phyloP scores from a whole-genome alignment of 139 green algal genomes.

The Chlamydomonas sphaeroides region DNA sequence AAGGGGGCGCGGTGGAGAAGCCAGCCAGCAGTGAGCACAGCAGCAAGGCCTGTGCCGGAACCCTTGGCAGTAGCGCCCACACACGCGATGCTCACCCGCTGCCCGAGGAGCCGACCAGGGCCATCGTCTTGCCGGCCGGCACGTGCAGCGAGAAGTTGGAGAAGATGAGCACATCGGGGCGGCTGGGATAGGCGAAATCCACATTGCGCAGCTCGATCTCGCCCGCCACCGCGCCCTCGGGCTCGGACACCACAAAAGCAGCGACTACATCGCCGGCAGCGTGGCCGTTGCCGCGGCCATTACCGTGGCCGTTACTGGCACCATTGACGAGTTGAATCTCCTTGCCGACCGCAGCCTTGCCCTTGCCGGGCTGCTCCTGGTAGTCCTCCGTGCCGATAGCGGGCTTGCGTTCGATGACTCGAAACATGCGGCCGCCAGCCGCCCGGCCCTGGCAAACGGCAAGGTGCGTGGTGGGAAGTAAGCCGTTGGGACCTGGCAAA shows the following conservation, averaged over 20 bases:
- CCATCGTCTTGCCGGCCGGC: constrained; percentile 82
- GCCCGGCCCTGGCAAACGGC: no score
- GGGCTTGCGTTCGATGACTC: constrained; percentile 72
- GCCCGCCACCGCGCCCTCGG: neutral
- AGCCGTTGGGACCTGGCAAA: no score
- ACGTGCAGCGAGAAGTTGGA: constrained; percentile 72
- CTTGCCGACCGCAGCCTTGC: neutral
- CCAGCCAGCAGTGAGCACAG: no score
- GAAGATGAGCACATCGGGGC: constrained; percentile 71
- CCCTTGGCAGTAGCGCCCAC: no score
- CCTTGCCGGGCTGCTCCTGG: neutral
- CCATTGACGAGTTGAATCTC: no score
- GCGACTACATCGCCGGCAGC: no score
- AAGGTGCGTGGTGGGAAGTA: no score
- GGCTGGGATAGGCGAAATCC: constrained; percentile 83
- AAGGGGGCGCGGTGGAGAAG: constrained; percentile 53
- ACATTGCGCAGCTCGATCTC: constrained; percentile 58
- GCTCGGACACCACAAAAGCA: neutral
- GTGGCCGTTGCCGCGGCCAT: no score
- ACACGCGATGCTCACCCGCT: constrained; percentile 72
- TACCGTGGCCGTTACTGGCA: neutral
- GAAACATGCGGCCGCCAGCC: constrained; percentile 72
- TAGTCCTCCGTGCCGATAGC: constrained; percentile 56
- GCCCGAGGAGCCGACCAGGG: constrained; percentile 89
- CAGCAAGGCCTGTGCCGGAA: no score